Evolutionary conservation across 2,329 filamentous ascomycete species (phyloP).

Genomic region (Alternaria gaisen): DNA sequence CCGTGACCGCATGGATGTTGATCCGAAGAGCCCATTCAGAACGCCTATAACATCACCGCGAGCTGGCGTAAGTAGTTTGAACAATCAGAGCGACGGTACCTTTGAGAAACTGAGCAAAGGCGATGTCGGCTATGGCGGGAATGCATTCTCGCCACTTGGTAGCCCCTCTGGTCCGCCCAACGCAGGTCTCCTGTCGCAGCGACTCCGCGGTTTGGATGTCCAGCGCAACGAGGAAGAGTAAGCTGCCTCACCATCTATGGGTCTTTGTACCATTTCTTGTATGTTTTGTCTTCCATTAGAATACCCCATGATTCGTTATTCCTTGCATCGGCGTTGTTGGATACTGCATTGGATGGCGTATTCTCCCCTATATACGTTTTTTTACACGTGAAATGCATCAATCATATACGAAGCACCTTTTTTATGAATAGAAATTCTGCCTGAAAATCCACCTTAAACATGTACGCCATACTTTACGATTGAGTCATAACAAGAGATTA

Average conservation of each 20-base stretch:
- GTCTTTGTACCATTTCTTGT: not conserved
- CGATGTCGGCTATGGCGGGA: slow-evolving; percentile 59
- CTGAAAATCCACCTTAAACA: no score
- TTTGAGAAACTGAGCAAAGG: slow-evolving; percentile 76
- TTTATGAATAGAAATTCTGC: not conserved
- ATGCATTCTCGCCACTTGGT: slow-evolving; percentile 42
- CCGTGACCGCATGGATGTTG: slow-evolving; percentile 45
- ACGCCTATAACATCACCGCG: slow-evolving; percentile 33
- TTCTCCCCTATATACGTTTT: not conserved
- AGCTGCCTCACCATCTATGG: not conserved
- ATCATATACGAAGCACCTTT: not conserved
- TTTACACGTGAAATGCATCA: not conserved
- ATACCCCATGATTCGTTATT: slow-evolving; percentile 7
- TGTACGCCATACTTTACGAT: no score
- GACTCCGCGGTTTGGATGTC: slow-evolving; percentile 69
- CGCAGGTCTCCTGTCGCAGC: slow-evolving; percentile 75
- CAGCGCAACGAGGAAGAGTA: slow-evolving; percentile 39
- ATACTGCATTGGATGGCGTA: not conserved
- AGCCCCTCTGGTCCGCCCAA: slow-evolving; percentile 66
- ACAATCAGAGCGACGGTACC: slow-evolving; percentile 29
- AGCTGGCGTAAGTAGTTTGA: slow-evolving; percentile 27
- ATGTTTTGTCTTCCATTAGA: not conserved
- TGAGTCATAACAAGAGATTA: not conserved
- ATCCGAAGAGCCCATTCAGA: slow-evolving; percentile 35
- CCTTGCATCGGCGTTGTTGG: not conserved